These are phyloP conservation scores for Rhynchospora tenuis DNA, from an alignment of 176 grass and related monocot genomes.

Conservation along the genomic window DNA sequence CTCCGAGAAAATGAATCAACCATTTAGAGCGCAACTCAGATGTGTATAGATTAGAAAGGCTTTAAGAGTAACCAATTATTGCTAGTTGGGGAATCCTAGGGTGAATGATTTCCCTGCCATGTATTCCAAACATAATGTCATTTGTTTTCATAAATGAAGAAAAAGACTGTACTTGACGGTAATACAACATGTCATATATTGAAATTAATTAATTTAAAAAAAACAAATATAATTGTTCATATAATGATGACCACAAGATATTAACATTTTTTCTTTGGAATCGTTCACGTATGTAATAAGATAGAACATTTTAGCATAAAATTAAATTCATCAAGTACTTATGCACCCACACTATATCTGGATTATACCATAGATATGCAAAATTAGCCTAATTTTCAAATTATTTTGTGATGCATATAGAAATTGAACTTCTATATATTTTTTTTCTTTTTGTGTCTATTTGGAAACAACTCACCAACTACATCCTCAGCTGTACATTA, in stretches of 20 bases:
- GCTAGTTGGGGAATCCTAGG: conserved; percentile 52
- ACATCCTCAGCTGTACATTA: no score
- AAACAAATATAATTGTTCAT: background rate
- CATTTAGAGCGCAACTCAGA: conserved; percentile 41
- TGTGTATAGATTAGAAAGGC: conserved; percentile 55
- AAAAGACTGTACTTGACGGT: background rate
- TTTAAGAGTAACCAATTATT: conserved; percentile 48
- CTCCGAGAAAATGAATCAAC: conserved; percentile 46
- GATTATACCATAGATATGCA: no score
- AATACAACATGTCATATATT: background rate
- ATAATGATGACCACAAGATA: no score
- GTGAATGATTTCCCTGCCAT: conserved; percentile 52
- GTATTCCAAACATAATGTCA: background rate
- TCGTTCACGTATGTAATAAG: no score
- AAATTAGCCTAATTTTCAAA: no score
- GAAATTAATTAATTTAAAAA: background rate
- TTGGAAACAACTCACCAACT: background rate
- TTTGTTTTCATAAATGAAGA: background rate
- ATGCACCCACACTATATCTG: no score
- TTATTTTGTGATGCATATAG: background rate
- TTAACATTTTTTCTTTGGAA: no score
- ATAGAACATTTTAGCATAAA: no score
- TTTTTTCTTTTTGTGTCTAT: background rate
- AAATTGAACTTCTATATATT: background rate
- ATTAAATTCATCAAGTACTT: no score